These are phyloP conservation scores for Trichothecium roseum DNA, from an alignment of 2,329 filamentous ascomycete genomes.

Conservation along the genomic window DNA sequence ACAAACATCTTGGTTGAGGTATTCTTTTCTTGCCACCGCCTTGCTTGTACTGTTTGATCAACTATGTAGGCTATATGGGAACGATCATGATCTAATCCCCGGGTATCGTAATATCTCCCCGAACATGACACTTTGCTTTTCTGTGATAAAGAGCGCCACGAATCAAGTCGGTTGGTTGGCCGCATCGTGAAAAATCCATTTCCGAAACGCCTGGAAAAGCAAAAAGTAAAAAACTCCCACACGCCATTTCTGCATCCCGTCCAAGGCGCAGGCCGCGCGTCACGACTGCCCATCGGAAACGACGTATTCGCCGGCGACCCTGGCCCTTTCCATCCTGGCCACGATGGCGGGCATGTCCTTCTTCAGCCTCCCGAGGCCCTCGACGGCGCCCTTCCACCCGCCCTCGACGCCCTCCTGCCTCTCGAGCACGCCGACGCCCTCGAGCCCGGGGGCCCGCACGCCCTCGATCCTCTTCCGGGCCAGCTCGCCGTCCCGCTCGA, in stretches of 20 bases:
- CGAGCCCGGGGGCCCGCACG: slow-evolving; percentile 19
- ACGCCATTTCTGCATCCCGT: background rate
- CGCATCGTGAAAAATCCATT: background rate
- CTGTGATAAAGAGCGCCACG: too few species aligned
- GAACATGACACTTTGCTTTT: too few species aligned
- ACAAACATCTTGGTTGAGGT: too few species aligned
- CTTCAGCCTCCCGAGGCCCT: slow-evolving; percentile 41
- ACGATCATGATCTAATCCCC: too few species aligned
- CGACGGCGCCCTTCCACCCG: slow-evolving; percentile 27
- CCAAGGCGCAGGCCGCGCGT: background rate
- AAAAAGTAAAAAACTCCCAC: background rate
- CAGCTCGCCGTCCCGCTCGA: slow-evolving; percentile 37
- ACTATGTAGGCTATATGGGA: too few species aligned
- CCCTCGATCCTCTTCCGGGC: slow-evolving; percentile 19
- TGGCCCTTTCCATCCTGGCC: slow-evolving; percentile 55
- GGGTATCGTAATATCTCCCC: too few species aligned
- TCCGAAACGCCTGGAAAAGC: background rate
- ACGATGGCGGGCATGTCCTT: slow-evolving; percentile 50
- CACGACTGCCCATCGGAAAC: slow-evolving; percentile 21
- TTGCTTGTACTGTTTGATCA: too few species aligned
- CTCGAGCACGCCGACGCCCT: slow-evolving; percentile 24
- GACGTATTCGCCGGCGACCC: slow-evolving; percentile 48
- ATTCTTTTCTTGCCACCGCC: too few species aligned
- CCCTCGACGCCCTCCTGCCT: slow-evolving; percentile 23
- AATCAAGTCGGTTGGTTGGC: too few species aligned